Evolutionary conservation across 2,329 filamentous ascomycete genomes (phyloP).

Genomic region (Xylariales sp.): DNA sequence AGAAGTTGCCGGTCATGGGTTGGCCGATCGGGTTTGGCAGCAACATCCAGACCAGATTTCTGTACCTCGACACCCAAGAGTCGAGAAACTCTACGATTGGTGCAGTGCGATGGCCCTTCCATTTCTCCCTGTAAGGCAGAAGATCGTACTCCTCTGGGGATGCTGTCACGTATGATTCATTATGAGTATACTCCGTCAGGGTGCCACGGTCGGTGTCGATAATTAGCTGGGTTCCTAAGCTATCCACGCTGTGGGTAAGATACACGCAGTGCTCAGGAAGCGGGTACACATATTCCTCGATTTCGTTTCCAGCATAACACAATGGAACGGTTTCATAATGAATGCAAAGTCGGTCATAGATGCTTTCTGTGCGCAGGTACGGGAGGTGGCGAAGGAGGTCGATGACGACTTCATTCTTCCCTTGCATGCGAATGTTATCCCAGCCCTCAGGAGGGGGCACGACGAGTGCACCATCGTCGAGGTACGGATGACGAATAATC

Average conservation of each 20-base stretch:
- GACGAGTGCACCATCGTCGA: constrained; percentile 4
- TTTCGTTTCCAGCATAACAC: neutral
- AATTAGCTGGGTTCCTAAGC: neutral
- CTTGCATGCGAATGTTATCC: neutral
- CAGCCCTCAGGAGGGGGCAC: constrained; percentile 25
- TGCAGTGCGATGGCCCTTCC: neutral
- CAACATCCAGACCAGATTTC: neutral
- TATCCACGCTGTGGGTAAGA: neutral
- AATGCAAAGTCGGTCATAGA: neutral
- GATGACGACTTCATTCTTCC: constrained; percentile 1
- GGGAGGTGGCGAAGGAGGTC: constrained; percentile 4
- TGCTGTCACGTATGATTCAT: neutral
- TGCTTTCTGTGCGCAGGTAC: neutral
- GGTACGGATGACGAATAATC: constrained; percentile 1
- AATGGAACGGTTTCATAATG: neutral
- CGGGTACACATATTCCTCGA: neutral
- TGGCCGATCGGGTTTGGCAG: neutral
- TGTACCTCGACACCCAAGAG: neutral
- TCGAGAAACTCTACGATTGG: neutral
- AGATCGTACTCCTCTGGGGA: neutral
- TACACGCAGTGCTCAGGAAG: constrained; percentile 1
- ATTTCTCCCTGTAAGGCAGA: neutral
- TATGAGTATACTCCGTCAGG: neutral
- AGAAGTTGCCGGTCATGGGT: neutral
- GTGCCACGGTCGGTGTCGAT: neutral